Conservation (phyloP, 1,139 yeast genomes). For the Yamadazyma triangularis region DNA sequence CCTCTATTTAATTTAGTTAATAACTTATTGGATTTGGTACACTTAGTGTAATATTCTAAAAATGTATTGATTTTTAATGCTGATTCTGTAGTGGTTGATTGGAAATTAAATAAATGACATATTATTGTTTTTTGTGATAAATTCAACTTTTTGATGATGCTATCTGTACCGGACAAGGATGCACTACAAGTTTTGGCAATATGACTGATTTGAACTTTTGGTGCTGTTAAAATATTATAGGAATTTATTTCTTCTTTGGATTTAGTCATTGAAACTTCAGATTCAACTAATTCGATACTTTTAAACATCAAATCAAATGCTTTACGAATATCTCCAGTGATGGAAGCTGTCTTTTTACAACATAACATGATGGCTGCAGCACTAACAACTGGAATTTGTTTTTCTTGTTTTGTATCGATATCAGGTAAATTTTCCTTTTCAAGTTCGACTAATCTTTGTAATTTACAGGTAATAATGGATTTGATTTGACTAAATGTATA, state of each 20-base stretch:
- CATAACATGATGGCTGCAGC: constrained; percentile 82
- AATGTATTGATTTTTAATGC: constrained; percentile 41
- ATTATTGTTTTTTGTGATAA: constrained; percentile 76
- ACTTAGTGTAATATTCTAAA: constrained; percentile 58
- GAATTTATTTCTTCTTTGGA: constrained; percentile 12
- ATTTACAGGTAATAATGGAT: constrained; percentile 53
- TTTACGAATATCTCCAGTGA: constrained; percentile 88
- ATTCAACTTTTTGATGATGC: constrained; percentile 58
- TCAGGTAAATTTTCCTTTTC: constrained; percentile 18
- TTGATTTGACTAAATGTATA: constrained; percentile 77
- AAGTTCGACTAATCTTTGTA: constrained; percentile 28
- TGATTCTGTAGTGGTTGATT: constrained; percentile 16
- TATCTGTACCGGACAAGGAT: constrained; percentile 30
- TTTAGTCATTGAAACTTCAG: constrained; percentile 12
- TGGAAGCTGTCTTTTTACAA: constrained; percentile 80
- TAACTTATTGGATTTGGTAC: constrained; percentile 38
- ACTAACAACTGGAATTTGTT: constrained; percentile 55
- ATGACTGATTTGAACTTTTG: constrained; percentile 70
- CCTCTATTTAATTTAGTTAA: constrained; percentile 55
- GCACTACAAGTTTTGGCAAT: constrained; percentile 71
- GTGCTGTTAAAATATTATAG: constrained; percentile 31
- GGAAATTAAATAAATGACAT: constrained; percentile 55
- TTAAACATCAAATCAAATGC: constrained; percentile 87
- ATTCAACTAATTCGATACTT: constrained; percentile 72
- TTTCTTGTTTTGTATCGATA: constrained; percentile 1